Evolutionary conservation across 2,329 filamentous ascomycete species (phyloP), one percentile per base, ranked within the genome.

Genomic region (Verticillium zaregamsianum): DNA sequence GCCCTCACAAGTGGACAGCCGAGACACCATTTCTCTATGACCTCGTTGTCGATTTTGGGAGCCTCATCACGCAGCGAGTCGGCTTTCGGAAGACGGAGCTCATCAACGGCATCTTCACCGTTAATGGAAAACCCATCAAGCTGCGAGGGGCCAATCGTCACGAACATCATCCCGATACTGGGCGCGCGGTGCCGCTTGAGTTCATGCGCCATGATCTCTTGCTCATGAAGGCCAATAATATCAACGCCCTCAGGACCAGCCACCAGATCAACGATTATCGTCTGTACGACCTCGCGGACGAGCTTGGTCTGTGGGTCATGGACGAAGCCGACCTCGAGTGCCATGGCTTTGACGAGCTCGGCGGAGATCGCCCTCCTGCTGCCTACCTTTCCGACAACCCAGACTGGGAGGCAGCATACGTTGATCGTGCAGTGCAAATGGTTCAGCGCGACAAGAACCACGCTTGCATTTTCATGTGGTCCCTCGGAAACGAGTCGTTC

Each of bases 71-170:
- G 7, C 86, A 89, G 28, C 79, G 77, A 1, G 76, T 90, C 11
- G 89, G 89, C 0, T 90, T 91, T 68, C 83, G 88, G 7, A 78
- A 79, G 9, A 79, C 87, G 0, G 85, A 88, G 66, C 79, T 90
- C 40, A 82, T 84, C 33, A 77, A 86, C 37, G 84, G 86, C 0
- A 76, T 88, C 23, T 80, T 90, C 64, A 80, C 80, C 56, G 84
- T 91, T 65, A 91, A 91, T 61, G 87, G 88, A 3, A 80, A 79
- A n/a, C 80, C 85, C 0, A 80, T 91, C 58, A 82, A 88, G 14
- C 79, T 92, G 65, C 83, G 86, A n/a, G 89, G 89, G 2, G 86
- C 87, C 8, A 91, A 91, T 67, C 80, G 88, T 33, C 89, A 91
- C 65, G 89, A 92, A 62, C 87, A 91, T 65, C 86, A 90, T 66